Conservation (phyloP, 1,284 basidiomycete species). For the Uromyces viciae-fabae region DNA sequence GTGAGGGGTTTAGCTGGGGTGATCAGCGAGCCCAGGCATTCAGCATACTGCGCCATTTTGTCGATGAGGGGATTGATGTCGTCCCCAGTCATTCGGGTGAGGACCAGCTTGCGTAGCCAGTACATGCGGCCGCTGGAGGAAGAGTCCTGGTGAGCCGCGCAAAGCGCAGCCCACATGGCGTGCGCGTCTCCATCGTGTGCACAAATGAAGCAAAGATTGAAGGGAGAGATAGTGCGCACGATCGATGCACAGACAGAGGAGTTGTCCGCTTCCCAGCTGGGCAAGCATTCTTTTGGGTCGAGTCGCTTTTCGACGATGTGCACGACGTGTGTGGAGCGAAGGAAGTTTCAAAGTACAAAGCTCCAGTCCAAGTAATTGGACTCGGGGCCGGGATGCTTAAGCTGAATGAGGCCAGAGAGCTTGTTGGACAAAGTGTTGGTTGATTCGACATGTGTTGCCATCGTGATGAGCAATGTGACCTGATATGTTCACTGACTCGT, state of each 20-base stretch:
- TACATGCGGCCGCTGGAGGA: not conserved
- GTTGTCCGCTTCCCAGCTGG: not conserved
- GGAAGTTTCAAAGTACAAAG: not conserved
- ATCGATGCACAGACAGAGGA: not conserved
- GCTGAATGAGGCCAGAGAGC: not conserved
- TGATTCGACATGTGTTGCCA: not conserved
- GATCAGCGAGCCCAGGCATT: not conserved
- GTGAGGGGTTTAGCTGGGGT: conserved; percentile 4
- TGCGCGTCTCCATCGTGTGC: not conserved
- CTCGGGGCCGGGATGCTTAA: not conserved
- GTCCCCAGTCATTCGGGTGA: not conserved
- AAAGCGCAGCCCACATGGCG: not conserved
- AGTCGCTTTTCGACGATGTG: not conserved
- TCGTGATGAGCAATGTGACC: not conserved
- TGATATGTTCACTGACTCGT: not conserved
- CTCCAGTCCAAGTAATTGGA: conserved; percentile 2
- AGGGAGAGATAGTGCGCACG: not conserved
- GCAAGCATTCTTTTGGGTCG: not conserved
- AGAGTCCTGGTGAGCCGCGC: not conserved
- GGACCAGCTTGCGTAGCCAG: not conserved
- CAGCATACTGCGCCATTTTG: not conserved
- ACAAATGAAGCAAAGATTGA: not conserved
- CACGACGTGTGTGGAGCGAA: not conserved
- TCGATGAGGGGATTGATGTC: not conserved
- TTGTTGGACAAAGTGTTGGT: not conserved